These are phyloP conservation scores for Chionographis japonica DNA, from an alignment of 106 monocot genomes.

Conservation along the genomic window DNA sequence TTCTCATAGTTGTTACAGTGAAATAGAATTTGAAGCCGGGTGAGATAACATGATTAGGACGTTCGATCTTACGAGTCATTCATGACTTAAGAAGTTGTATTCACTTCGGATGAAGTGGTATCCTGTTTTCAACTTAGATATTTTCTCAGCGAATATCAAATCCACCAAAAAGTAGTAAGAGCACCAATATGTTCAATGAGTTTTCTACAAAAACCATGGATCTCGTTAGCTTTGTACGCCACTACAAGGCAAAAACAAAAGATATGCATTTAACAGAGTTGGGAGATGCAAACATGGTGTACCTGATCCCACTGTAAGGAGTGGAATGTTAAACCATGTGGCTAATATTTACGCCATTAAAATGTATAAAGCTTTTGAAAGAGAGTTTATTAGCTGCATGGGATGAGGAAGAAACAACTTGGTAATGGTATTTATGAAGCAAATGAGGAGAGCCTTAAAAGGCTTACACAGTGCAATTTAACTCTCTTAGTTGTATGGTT, in stretches of 20 bases:
- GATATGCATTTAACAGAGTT: constrained; percentile 15
- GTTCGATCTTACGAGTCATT: constrained; percentile 11
- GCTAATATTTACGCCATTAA: constrained; percentile 16
- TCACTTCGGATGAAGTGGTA: constrained; percentile 21
- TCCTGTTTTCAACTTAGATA: constrained; percentile 13
- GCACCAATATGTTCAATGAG: constrained; percentile 12
- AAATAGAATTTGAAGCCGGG: constrained; percentile 19
- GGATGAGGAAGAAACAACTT: constrained; percentile 5
- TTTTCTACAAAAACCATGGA: constrained; percentile 3
- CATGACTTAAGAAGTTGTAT: constrained; percentile 28
- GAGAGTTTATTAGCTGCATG: constrained; percentile 22
- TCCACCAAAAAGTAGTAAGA: constrained; percentile 10
- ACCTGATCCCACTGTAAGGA: constrained; percentile 12
- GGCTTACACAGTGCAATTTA: constrained; percentile 11
- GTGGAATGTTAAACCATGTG: constrained; percentile 22
- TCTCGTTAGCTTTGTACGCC: background rate
- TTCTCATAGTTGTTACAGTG: constrained; percentile 16
- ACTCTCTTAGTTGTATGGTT: constrained; percentile 2
- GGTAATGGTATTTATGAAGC: constrained; percentile 14
- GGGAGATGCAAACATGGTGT: constrained; percentile 13
- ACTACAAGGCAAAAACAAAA: constrained; percentile 5
- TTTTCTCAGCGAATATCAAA: constrained; percentile 17
- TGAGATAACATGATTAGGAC: constrained; percentile 19
- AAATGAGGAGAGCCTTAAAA: constrained; percentile 15
- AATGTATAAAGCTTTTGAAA: constrained; percentile 28